Evolutionary conservation across 805 yeast genomes (phyloP).

Genomic region (Saccharomyces eubayanus): DNA sequence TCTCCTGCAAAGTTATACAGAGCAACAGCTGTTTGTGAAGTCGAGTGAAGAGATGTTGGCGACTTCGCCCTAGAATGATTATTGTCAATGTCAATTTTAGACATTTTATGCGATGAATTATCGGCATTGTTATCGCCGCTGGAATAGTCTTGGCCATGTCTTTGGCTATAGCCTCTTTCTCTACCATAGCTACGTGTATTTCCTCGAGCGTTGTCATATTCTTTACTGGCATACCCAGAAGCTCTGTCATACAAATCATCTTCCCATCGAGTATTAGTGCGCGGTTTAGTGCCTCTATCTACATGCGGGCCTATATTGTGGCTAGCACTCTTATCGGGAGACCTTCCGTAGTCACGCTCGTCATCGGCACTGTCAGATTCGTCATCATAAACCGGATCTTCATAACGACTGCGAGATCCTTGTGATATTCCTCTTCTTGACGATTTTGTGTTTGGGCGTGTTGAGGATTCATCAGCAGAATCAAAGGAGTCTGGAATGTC

Average conservation of each 20-base stretch:
- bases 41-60: conserved; percentile 10
- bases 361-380: neutral
- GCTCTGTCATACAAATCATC: neutral
- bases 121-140: conserved; percentile 32
- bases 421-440: conserved; percentile 20
- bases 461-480: conserved; percentile 26
- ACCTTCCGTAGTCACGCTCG: neutral
- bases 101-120: conserved; percentile 34
- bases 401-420: conserved; percentile 20
- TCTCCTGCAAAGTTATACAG: conserved; percentile 84
- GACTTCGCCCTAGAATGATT: neutral
- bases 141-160: conserved; percentile 2
- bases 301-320: neutral
- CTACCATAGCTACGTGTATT: neutral
- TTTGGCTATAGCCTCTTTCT: neutral
- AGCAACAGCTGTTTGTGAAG: conserved; percentile 74
- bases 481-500: conserved; percentile 42
- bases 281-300: neutral
- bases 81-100: conserved; percentile 18
- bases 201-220: neutral
- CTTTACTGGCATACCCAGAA: neutral
- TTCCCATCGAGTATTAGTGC: neutral
- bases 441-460: conserved; percentile 21
- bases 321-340: neutral
- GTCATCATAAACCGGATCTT: neutral